A percentile compares a stretch with the other conserved stretches of the same genome.
Evolutionary conservation across 2,329 filamentous ascomycete species (phyloP).

Genomic region (Blumeriella jaapii): DNA sequence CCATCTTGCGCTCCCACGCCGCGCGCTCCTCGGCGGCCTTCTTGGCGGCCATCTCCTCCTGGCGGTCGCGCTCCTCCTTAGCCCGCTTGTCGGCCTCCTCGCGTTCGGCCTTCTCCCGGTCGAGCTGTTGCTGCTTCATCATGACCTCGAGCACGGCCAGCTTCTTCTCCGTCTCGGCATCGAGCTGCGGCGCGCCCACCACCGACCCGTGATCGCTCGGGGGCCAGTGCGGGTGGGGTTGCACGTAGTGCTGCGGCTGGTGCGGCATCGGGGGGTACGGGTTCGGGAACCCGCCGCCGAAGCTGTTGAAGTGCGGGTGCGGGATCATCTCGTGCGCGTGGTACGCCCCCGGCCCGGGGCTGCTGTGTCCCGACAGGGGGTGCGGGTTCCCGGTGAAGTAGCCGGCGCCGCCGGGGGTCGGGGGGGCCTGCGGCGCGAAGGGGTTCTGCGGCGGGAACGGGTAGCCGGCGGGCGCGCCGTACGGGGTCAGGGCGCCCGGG

Average conservation of each 20-base stretch:
- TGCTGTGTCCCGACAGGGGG: conserved; percentile 29
- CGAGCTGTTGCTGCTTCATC: conserved; percentile 33
- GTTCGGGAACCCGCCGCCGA: conserved; percentile 16
- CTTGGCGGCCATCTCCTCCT: conserved; percentile 32
- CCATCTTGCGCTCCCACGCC: conserved; percentile 11
- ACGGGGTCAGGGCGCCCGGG: conserved; percentile 24
- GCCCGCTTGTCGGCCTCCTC: conserved; percentile 33
- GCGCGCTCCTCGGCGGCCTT: conserved; percentile 31
- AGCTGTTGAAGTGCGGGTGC: conserved; percentile 22
- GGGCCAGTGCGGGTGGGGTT: conserved; percentile 18
- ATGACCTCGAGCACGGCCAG: conserved; percentile 51
- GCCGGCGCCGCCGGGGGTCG: conserved; percentile 21
- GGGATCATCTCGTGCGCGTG: conserved; percentile 24
- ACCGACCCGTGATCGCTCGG: conserved; percentile 17
- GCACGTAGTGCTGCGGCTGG: conserved; percentile 11
- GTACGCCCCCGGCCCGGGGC: conserved; percentile 18
- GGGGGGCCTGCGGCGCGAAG: conserved; percentile 23
- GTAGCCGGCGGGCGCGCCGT: conserved; percentile 19
- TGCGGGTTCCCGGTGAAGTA: conserved; percentile 29
- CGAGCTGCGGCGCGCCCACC: conserved; percentile 10
- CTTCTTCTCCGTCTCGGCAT: conserved; percentile 36
- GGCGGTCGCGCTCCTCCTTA: conserved; percentile 31
- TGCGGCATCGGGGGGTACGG: conserved; percentile 15
- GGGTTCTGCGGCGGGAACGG: conserved; percentile 21
- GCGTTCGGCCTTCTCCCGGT: conserved; percentile 33